Evolutionary conservation across 2,329 filamentous ascomycete genomes (phyloP).

Genomic region (Verticillium albo-atrum): DNA sequence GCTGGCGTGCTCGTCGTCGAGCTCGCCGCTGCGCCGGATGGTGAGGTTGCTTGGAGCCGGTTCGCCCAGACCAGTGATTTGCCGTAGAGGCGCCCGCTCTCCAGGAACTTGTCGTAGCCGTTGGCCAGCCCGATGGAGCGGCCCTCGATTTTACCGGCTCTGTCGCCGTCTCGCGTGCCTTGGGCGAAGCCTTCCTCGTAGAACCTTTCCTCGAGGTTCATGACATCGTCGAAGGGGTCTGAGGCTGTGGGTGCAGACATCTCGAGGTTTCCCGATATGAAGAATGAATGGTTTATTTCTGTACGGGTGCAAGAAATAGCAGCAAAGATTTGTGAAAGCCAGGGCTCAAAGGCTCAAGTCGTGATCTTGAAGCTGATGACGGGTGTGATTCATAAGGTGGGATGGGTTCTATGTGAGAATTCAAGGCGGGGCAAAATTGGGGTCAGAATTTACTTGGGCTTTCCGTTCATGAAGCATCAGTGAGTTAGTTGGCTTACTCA

Average conservation of each 20-base stretch:
- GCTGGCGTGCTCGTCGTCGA: not conserved
- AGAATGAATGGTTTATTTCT: too few species aligned
- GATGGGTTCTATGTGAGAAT: not conserved
- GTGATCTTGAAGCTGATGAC: not conserved
- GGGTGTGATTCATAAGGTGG: not conserved
- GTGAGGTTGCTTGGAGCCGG: constrained; percentile 40
- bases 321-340: too few species aligned
- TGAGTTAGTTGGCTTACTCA: not conserved
- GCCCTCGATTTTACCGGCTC: constrained; percentile 80
- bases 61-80: constrained; percentile 81
- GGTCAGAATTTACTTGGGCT: not conserved
- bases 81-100: constrained; percentile 74
- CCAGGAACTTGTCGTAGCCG: constrained; percentile 87
- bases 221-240: constrained; percentile 53
- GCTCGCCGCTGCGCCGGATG: not conserved
- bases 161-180: constrained; percentile 70
- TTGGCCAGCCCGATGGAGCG: constrained; percentile 87
- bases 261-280: not conserved
- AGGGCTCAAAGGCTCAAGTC: not conserved
- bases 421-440: not conserved
- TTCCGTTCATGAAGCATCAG: not conserved
- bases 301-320: too few species aligned
- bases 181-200: constrained; percentile 78
- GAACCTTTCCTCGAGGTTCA: constrained; percentile 63
- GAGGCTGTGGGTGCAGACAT: constrained; percentile 20